A percentile compares a stretch with the other conserved stretches of the same genome.
Evolutionary conservation across 176 grass and related monocot species (phyloP).

Genomic region (Urochloa ruziziensis): DNA sequence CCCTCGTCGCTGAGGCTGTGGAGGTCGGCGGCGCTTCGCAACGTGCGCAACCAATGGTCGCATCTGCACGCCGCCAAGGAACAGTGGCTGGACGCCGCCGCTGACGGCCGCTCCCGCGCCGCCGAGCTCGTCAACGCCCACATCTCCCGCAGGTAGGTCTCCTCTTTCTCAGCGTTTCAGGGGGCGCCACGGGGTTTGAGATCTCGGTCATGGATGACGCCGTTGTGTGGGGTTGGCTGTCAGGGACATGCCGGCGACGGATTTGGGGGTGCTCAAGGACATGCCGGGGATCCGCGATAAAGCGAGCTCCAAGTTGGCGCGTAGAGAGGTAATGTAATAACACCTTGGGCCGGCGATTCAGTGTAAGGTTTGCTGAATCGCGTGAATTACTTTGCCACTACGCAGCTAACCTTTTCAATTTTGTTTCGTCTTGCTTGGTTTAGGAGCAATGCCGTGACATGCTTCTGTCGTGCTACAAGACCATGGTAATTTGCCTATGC

Average conservation of each 20-base stretch:
- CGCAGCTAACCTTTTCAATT: conserved; percentile 15
- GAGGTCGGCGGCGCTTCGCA: conserved; percentile 63
- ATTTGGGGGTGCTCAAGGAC: conserved; percentile 75
- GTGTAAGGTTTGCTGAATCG: background rate
- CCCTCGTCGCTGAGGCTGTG: conserved; percentile 56
- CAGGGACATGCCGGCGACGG: conserved; percentile 60
- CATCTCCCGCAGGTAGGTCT: conserved; percentile 45
- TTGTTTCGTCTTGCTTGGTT: conserved; percentile 23
- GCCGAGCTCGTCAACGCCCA: conserved; percentile 56
- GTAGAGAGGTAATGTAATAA: conserved; percentile 67
- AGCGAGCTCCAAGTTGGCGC: conserved; percentile 60
- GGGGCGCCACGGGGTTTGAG: background rate
- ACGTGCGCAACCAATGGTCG: conserved; percentile 80
- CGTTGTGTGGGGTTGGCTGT: background rate
- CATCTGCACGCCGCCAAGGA: conserved; percentile 45
- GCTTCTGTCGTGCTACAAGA: conserved; percentile 69
- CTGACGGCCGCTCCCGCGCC: conserved; percentile 46
- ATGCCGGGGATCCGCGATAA: conserved; percentile 67
- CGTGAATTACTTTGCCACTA: background rate
- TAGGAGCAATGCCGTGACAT: conserved; percentile 47
- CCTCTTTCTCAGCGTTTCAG: background rate
- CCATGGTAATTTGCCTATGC: conserved; percentile 60
- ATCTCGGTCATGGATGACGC: conserved; percentile 7
- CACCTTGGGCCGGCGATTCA: background rate
- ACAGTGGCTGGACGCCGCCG: conserved; percentile 44